Conservation (phyloP, 345 rosid genomes). For the Salix caprea region DNA sequence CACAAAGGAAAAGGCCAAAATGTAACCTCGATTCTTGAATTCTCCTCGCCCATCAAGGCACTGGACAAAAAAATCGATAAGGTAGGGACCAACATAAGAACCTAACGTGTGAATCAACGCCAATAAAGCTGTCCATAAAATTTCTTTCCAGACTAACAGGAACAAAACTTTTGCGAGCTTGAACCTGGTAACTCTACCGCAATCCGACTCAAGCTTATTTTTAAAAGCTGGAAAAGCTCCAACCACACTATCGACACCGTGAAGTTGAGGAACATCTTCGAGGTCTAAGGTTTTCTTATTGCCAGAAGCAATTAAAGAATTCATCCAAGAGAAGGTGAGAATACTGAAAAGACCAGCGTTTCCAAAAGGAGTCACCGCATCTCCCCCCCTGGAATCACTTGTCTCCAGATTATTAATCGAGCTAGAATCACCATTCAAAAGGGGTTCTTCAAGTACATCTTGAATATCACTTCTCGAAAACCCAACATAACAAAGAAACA, state of each 20-base stretch:
- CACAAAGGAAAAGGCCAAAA: slow-evolving; percentile 23
- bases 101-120: slow-evolving; percentile 16
- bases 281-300: slow-evolving; percentile 27
- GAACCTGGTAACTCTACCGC: slow-evolving; percentile 6
- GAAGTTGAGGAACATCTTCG: slow-evolving; percentile 26
- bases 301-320: slow-evolving; percentile 18
- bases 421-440: slow-evolving; percentile 26
- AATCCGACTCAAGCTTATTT: slow-evolving; percentile 10
- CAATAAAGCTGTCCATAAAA: slow-evolving; percentile 19
- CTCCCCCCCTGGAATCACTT: slow-evolving; percentile 21
- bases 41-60: slow-evolving; percentile 26
- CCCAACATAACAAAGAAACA: slow-evolving; percentile 53
- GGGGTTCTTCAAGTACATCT: slow-evolving; percentile 38
- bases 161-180: slow-evolving; percentile 25
- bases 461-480: slow-evolving; percentile 34
- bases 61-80: slow-evolving; percentile 30
- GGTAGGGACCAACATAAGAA: slow-evolving; percentile 37
- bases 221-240: slow-evolving; percentile 13
- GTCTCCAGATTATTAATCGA: background rate
- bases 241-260: slow-evolving; percentile 17
- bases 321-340: slow-evolving; percentile 23
- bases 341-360: slow-evolving; percentile 24
- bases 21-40: slow-evolving; percentile 23
- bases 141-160: slow-evolving; percentile 18
- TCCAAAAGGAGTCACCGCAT: slow-evolving; percentile 17